phyloP scores from a whole-genome alignment of 2,329 filamentous ascomycete genomes.

The Neopestalotiopsis sp. region DNA sequence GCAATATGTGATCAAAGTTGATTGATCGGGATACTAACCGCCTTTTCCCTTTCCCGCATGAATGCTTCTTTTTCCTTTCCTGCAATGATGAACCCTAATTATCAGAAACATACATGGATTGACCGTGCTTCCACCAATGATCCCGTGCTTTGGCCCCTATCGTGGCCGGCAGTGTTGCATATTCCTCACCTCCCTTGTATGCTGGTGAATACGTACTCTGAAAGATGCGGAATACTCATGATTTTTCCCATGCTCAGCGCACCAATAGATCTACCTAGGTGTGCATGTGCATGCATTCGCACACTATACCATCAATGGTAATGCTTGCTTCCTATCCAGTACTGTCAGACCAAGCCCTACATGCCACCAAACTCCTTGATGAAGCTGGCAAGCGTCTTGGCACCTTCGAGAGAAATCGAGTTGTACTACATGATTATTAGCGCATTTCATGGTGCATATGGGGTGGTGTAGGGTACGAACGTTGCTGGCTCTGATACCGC shows the following conservation, averaged over 20 bases:
- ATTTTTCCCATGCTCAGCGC: not conserved
- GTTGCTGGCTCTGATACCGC: slow-evolving; percentile 85
- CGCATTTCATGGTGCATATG: not conserved
- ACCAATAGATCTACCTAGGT: not conserved
- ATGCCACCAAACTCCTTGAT: slow-evolving; percentile 13
- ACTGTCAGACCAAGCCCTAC: not conserved
- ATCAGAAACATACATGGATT: not conserved
- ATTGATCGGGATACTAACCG: not conserved
- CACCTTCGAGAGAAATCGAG: slow-evolving; percentile 72
- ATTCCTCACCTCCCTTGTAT: not conserved
- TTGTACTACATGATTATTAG: slow-evolving; percentile 65
- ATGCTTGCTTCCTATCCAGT: not conserved
- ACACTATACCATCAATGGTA: not conserved
- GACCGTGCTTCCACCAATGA: not conserved
- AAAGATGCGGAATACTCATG: not conserved
- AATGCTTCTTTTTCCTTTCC: not conserved
- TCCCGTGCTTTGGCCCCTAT: not conserved
- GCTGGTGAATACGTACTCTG: not conserved
- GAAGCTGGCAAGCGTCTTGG: slow-evolving; percentile 61
- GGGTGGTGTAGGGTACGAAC: not conserved
- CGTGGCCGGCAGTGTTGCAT: not conserved
- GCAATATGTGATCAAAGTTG: not conserved
- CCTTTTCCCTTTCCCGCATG: not conserved
- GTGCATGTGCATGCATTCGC: not conserved
- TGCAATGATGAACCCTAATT: not conserved